Base-by-base conservation (phyloP, 140 eudicot species). In the Bidens hawaiensis region DNA sequence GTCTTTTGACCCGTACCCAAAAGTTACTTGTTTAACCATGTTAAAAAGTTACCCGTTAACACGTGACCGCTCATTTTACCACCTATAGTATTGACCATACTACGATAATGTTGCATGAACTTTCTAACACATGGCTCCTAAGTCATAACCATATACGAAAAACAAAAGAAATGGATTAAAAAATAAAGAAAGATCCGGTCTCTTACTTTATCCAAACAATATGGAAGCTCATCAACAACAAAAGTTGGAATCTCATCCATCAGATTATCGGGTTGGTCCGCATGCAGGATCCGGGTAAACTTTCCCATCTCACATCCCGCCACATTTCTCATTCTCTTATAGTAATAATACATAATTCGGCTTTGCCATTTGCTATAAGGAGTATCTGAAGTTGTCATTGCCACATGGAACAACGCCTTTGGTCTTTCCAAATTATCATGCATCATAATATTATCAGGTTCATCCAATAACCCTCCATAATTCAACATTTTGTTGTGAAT, bases 261-360 rank as follows among this genome's bases (percentile, higher is more conserved):
- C 33, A 86, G 65, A 64, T 80, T 72, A 51, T 86, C 95, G 4
- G 87, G 73, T 42, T 70, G 56, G 42, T 90, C 95, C 2, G 95
- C 83, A 73, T 86, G 95, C 68, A 86, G 62, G 68, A 86, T 75
- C 66, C 95, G 68, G 4, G 95, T 86, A 53, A 83, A 78, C 53
- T 82, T 75, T 66, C 95, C 95, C 87, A 86, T 83, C 16, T 86
- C 82, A 50, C 90, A 86, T 65, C 88, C 95, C 26, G 55, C 68
- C 74, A 78, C 66, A 46, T 70, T 76, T 79, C 76, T 86, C 64
- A 65, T 69, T 75, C 73, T 83, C 77, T 77, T 86, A 57, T 77
- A 86, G 90, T 90, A 86, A 58, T 80, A 86, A 65, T 83, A 83
- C 95, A 86, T 86, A 38, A 86, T 83, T 6, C 95, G 82, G 53